A percentile compares a stretch with the other conserved stretches of the same genome.
Evolutionary conservation across 768 basidiomycete species (phyloP).

Genomic region (Lanmaoa pseudosensibilis): DNA sequence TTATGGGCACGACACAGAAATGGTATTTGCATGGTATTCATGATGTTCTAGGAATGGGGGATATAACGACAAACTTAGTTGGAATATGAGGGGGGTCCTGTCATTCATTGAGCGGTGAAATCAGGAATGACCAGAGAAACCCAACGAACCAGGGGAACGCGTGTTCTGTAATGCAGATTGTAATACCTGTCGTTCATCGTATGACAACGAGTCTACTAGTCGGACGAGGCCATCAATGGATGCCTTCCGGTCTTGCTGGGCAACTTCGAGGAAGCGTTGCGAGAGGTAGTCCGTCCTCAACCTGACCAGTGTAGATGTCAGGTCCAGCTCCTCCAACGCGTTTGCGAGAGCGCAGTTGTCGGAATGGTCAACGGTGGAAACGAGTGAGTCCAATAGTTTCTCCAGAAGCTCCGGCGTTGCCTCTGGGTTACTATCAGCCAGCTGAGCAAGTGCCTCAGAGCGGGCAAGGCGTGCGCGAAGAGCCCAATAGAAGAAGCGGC

Average conservation of each 20-base stretch:
- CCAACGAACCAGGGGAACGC: conserved; percentile 57
- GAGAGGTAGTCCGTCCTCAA: conserved; percentile 70
- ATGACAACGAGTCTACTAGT: conserved; percentile 68
- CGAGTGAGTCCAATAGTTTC: conserved; percentile 61
- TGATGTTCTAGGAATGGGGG: conserved; percentile 6
- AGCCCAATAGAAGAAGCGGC: conserved; percentile 93
- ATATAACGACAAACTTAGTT: conserved; percentile 18
- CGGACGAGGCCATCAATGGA: conserved; percentile 72
- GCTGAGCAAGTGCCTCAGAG: conserved; percentile 58
- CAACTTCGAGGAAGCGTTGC: conserved; percentile 62
- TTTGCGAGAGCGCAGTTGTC: conserved; percentile 60
- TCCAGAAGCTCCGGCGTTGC: conserved; percentile 66
- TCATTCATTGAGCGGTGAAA: conserved; percentile 6
- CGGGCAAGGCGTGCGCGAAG: conserved; percentile 79
- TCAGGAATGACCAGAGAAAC: background rate
- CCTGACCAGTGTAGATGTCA: conserved; percentile 59
- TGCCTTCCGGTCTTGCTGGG: conserved; percentile 75
- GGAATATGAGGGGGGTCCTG: conserved; percentile 45
- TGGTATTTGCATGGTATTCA: conserved; percentile 6
- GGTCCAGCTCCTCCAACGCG: conserved; percentile 69
- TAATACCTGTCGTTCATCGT: conserved; percentile 68
- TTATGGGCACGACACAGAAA: background rate
- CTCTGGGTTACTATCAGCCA: conserved; percentile 72
- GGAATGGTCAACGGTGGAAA: conserved; percentile 51
- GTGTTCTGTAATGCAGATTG: conserved; percentile 60